Evolutionary conservation across 345 rosid species (phyloP).

Genomic region (Arabidopsis suecica): DNA sequence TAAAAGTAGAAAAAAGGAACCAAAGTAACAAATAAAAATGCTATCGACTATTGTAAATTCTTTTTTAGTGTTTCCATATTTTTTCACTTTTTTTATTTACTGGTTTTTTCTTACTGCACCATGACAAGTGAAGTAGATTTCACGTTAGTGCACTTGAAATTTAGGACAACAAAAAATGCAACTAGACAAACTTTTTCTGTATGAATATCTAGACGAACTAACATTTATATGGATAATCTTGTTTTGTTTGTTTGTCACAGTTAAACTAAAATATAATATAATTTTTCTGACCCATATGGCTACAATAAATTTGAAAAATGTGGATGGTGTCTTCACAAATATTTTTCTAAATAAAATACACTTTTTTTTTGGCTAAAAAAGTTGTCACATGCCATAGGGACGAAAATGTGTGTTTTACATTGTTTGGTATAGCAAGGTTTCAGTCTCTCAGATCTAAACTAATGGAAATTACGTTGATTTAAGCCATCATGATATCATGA

Average conservation of each 20-base stretch:
- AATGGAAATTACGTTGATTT: background rate
- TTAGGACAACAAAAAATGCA: background rate
- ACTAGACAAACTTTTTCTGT: background rate
- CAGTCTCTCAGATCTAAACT: background rate
- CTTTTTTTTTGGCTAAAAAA: background rate
- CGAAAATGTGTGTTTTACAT: slow-evolving; percentile 1
- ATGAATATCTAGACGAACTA: background rate
- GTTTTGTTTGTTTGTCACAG: background rate
- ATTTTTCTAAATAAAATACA: background rate
- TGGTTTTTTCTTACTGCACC: no score
- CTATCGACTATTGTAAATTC: no score
- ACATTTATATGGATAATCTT: background rate
- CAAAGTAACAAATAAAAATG: no score
- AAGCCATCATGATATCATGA: background rate
- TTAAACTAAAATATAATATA: background rate
- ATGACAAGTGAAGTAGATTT: background rate
- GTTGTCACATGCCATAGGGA: background rate
- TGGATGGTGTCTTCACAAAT: background rate
- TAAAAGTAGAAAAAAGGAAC: no score
- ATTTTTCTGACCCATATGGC: background rate
- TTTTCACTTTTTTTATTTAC: no score
- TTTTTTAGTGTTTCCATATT: no score
- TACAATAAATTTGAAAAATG: background rate
- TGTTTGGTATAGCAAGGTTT: background rate
- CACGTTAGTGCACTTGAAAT: background rate